phyloP scores from a whole-genome alignment of 768 basidiomycete species.

The Leccinum boreale region DNA sequence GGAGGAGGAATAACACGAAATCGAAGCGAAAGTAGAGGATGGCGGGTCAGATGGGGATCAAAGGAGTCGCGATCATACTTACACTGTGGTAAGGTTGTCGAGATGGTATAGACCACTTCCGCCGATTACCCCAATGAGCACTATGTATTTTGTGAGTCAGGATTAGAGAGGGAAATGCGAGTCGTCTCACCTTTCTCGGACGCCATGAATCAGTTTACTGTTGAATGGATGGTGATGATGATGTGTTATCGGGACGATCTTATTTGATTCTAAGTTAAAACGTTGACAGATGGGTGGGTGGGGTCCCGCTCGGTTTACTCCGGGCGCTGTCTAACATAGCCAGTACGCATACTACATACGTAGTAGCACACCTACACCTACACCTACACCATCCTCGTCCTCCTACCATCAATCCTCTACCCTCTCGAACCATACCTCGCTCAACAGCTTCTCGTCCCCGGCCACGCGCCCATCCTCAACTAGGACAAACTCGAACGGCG shows the following conservation, averaged over 20 bases:
- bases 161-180: not conserved
- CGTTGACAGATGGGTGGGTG: not conserved
- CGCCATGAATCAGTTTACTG: conserved; percentile 2
- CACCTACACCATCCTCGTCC: too few species aligned
- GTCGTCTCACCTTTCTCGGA: conserved; percentile 16
- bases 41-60: not conserved
- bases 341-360: too few species aligned
- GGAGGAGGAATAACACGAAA: not conserved
- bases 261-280: too few species aligned
- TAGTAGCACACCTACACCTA: too few species aligned
- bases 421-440: not conserved
- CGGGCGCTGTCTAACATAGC: too few species aligned
- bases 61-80: conserved; percentile 30
- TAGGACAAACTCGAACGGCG: conserved; percentile 32
- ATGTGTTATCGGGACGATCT: not conserved
- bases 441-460: conserved; percentile 9
- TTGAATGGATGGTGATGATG: not conserved
- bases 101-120: conserved; percentile 92
- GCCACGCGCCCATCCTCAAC: conserved; percentile 20
- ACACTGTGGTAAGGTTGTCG: conserved; percentile 87
- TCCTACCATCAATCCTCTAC: not conserved
- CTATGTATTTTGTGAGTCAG: conserved; percentile 32
- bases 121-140: conserved; percentile 86
- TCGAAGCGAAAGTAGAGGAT: not conserved
- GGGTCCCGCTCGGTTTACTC: not conserved